Evolutionary conservation across 352 stramenopile species (phyloP).

Genomic region (Phytophthora brassicae): DNA sequence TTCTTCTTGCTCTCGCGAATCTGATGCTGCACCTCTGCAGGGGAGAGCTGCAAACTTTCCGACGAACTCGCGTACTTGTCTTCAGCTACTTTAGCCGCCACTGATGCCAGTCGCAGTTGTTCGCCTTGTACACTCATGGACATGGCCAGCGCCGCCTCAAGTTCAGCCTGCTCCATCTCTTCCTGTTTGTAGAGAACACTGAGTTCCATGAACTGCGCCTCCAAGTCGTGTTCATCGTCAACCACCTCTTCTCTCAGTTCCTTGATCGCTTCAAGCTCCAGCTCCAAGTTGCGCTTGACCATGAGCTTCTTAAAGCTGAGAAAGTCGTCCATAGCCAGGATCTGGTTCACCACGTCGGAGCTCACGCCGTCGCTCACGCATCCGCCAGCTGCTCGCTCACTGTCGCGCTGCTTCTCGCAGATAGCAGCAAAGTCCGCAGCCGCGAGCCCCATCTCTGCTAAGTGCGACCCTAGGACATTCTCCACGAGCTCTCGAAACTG

Average conservation of each 20-base stretch:
- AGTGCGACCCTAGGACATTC: conserved; percentile 67
- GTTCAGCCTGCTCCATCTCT: conserved; percentile 83
- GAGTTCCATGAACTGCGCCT: conserved; percentile 84
- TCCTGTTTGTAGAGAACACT: conserved; percentile 86
- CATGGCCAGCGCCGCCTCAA: conserved; percentile 78
- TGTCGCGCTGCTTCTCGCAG: conserved; percentile 67
- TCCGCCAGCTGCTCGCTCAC: conserved; percentile 23
- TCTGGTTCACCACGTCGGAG: conserved; percentile 82
- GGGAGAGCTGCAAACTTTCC: conserved; percentile 31
- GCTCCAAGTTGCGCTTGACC: conserved; percentile 90
- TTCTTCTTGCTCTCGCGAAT: conserved; percentile 71
- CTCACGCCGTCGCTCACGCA: conserved; percentile 44
- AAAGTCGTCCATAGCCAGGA: conserved; percentile 91
- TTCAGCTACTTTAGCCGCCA: conserved; percentile 59
- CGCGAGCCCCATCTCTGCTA: conserved; percentile 87
- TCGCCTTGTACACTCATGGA: conserved; percentile 75
- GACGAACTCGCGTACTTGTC: conserved; percentile 58
- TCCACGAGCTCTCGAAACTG: conserved; percentile 86
- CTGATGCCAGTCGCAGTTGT: conserved; percentile 54
- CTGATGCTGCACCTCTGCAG: conserved; percentile 57
- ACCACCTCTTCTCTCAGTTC: conserved; percentile 64
- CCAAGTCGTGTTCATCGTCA: conserved; percentile 38
- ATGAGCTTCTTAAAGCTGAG: conserved; percentile 93
- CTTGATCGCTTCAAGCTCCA: conserved; percentile 89
- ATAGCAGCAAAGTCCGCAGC: conserved; percentile 81